Evolutionary conservation across 2,329 filamentous ascomycete genomes (phyloP), one percentile per base, ranked within the genome.

Genomic region (Paraconiothyrium sp.): DNA sequence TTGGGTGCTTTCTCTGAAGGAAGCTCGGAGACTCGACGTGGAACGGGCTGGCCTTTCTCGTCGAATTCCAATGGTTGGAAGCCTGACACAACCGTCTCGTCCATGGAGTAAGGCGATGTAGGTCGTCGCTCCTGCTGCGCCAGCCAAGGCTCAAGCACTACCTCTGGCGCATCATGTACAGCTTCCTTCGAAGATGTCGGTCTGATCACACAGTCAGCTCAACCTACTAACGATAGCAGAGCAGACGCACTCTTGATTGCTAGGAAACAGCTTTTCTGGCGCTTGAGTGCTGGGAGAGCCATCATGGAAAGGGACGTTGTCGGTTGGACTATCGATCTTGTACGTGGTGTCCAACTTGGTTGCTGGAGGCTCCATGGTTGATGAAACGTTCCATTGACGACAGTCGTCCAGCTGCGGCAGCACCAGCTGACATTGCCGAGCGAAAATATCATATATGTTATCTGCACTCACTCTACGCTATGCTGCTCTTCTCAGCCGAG

Each of bases 151-250:
- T 49, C 58, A 8, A 67, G 54, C 46, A 67, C 64, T 50, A 67
- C 64, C 39, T 67, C 64, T 35, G 64, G 64, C 32, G 64, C 64
- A 61, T 67, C 64, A 39, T 67, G 61, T 22, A 66, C 46, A 10
- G 60, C 64, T 41, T 66, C 64, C 52, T 66, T 66, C n/a, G 64
- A 66, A 11, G 64, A 66, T n/a, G 64, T 57, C 22, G 59, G 59
- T 56, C 64, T 66, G n/a, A 32, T 4, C 8, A 22, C 22, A 27
- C 5, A 10, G 32, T 57, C 13, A 57, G 32, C 16, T 48, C 30
- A 20, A 20, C 9, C 24, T n/a, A n/a, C 1, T 43, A 20, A 6
- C n/a, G 4, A 6, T 10, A 27, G 11, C 10, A 56, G 11, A 11
- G 8, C 22, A 14, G 5, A 60, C 57, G 10, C 39, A 60, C 62